These are phyloP conservation scores for Apiospora hydei DNA, from an alignment of 2,329 filamentous ascomycete species.

Conservation along the genomic window DNA sequence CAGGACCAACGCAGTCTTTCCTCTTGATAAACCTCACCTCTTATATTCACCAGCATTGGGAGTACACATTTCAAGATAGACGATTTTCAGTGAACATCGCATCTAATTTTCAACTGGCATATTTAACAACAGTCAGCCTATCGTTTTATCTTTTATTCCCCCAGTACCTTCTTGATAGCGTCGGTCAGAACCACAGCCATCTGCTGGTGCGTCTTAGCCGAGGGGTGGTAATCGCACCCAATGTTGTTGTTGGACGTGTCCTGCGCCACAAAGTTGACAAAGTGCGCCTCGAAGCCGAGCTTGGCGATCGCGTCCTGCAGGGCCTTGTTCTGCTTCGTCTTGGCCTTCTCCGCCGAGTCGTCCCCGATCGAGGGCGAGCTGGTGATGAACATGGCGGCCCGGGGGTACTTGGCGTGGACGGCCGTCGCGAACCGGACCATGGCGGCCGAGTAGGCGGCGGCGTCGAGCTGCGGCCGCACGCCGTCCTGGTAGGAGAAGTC, in stretches of 20 bases:
- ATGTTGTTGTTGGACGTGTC: conserved; percentile 42
- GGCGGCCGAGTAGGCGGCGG: conserved; percentile 37
- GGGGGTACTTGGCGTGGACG: conserved; percentile 45
- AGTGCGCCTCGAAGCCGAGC: conserved; percentile 43
- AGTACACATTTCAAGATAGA: too few species aligned
- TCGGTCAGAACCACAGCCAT: conserved; percentile 40
- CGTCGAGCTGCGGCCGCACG: conserved; percentile 40
- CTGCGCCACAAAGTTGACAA: conserved; percentile 52
- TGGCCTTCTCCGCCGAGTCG: conserved; percentile 44
- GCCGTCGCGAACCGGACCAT: conserved; percentile 42
- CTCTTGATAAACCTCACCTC: too few species aligned
- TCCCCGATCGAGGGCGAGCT: conserved; percentile 50
- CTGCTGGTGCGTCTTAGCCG: conserved; percentile 45
- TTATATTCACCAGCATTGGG: too few species aligned
- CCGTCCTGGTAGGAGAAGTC: conserved; percentile 47
- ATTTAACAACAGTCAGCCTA: too few species aligned
- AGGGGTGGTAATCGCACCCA: conserved; percentile 52
- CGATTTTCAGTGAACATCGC: too few species aligned
- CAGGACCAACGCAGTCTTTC: too few species aligned
- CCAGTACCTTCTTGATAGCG: conserved; percentile 32
- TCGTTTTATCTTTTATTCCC: not conserved
- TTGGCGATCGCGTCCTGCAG: conserved; percentile 44
- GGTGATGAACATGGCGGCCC: conserved; percentile 49
- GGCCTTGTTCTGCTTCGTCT: conserved; percentile 45
- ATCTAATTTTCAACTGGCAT: too few species aligned